A percentile compares a stretch with the other conserved stretches of the same genome.
Conservation (phyloP, 805 yeast species). For the Kuraishia piskuri region DNA sequence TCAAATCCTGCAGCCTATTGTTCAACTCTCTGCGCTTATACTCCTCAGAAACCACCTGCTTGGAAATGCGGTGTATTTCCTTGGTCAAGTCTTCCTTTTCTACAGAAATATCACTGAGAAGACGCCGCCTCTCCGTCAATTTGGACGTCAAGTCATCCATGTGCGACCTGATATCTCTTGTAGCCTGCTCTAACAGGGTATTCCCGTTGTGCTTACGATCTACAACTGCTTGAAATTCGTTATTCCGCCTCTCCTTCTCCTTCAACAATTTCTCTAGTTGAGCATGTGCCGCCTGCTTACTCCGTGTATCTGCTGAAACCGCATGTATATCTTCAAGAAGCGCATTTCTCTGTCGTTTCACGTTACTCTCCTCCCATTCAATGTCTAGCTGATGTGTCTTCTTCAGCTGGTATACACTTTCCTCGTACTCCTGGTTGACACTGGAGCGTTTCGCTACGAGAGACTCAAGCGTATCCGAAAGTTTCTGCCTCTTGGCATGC, state of each 20-base stretch:
- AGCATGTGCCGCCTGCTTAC: constrained; percentile 2
- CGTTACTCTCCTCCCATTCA: constrained; percentile 8
- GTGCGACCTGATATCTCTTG: not conserved
- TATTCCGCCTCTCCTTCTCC: constrained; percentile 19
- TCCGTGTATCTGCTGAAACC: not conserved
- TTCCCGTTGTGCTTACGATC: constrained; percentile 7
- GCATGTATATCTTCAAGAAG: not conserved
- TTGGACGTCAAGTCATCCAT: not conserved
- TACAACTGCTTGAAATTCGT: constrained; percentile 22
- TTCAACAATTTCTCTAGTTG: constrained; percentile 29
- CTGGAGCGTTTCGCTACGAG: not conserved
- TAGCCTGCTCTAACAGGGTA: not conserved
- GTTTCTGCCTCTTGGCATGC: constrained; percentile 21
- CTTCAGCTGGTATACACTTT: not conserved
- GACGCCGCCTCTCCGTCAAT: not conserved
- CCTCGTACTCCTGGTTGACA: not conserved
- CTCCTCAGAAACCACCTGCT: constrained; percentile 31
- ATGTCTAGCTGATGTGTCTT: not conserved
- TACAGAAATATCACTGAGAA: not conserved
- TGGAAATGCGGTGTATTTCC: not conserved
- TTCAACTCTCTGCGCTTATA: constrained; percentile 54
- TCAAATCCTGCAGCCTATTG: constrained; percentile 70
- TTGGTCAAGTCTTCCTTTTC: constrained; percentile 10
- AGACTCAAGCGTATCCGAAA: not conserved
- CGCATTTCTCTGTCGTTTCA: constrained; percentile 3